Evolutionary conservation across 768 basidiomycete species (phyloP), one percentile per base, ranked within the genome.

Genomic region (Holtermanniella nyarrowii): DNA sequence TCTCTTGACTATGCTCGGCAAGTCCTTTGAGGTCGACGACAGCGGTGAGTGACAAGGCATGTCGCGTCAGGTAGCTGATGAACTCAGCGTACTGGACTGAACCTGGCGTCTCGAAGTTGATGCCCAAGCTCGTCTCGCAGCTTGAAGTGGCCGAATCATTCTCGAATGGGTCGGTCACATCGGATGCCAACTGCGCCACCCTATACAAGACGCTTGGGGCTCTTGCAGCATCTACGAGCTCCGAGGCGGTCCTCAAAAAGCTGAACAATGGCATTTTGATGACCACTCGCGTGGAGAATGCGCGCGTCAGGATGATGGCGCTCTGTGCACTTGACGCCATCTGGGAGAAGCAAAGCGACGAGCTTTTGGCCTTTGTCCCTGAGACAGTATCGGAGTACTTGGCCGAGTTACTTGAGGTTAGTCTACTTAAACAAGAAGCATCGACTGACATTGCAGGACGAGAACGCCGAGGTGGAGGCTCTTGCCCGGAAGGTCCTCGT

Each of bases 51-150:
- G 1, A 14, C 7, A 16, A 7, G 12, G 1, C 20, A 3, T 21
- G 21, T 16, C 5, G 23, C 26, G 25, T 14, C 24, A 43, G 18
- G 25, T 20, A 11, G 10, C 20, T 37, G 44, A 20, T 39, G 2
- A n/a, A 2, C 13, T 1, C 57, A 91, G 90, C 76, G 10, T 95
- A 86, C 77, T 96, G 91, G 91, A 81, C 85, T 2, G 84, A 87
- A 56, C 83, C 87, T 63, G 85, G 84, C 57, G 69, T 88, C 21
- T 77, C 80, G 5, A 78, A 80, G 49, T 73, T 91, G 5, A 50
- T 65, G 31, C 61, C 66, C 7, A 46, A 51, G 14, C 50, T 90
- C 25, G 75, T 85, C 4, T 74, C 77, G 13, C 90, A 95, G 70
- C 74, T 88, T 16, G 72, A 80, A 3, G 72, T 80, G 11, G 77